Evolutionary conservation across 1,284 basidiomycete species (phyloP).

Genomic region (Cryptococcus maquisensis): DNA sequence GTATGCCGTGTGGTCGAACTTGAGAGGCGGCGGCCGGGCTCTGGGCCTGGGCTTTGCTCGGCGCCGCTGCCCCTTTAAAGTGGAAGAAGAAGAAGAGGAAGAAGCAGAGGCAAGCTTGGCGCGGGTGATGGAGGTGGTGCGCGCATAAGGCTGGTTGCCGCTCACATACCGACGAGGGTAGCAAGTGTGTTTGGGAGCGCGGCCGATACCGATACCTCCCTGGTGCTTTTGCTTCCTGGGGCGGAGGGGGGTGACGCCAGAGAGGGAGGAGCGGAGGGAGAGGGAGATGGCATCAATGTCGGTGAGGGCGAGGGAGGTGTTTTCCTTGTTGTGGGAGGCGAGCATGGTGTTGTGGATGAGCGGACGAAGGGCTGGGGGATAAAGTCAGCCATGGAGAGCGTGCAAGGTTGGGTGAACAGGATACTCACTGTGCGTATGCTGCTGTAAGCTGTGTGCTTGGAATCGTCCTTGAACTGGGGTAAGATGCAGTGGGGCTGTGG

Average conservation of each 20-base stretch:
- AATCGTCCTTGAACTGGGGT: too few species aligned
- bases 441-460: slow-evolving; percentile 3
- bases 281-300: slow-evolving; percentile 16
- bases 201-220: slow-evolving; percentile 14
- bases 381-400: slow-evolving; percentile 9
- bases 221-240: not conserved
- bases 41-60: not conserved
- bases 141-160: slow-evolving; percentile 15
- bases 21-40: not conserved
- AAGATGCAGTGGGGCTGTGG: too few species aligned
- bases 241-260: slow-evolving; percentile 2
- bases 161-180: slow-evolving; percentile 1
- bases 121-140: slow-evolving; percentile 15
- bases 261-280: slow-evolving; percentile 10
- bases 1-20: not conserved
- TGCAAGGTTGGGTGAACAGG: not conserved
- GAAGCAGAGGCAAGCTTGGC: slow-evolving; percentile 18
- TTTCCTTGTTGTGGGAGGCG: not conserved
- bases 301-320: slow-evolving; percentile 5
- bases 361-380: not conserved
- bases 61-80: not conserved
- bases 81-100: not conserved
- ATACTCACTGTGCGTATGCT: not conserved
- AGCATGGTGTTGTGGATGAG: not conserved
- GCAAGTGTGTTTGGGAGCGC: slow-evolving; percentile 17